phyloP scores from a whole-genome alignment of 2,329 filamentous ascomycete species.

The Penicillium hordei region DNA sequence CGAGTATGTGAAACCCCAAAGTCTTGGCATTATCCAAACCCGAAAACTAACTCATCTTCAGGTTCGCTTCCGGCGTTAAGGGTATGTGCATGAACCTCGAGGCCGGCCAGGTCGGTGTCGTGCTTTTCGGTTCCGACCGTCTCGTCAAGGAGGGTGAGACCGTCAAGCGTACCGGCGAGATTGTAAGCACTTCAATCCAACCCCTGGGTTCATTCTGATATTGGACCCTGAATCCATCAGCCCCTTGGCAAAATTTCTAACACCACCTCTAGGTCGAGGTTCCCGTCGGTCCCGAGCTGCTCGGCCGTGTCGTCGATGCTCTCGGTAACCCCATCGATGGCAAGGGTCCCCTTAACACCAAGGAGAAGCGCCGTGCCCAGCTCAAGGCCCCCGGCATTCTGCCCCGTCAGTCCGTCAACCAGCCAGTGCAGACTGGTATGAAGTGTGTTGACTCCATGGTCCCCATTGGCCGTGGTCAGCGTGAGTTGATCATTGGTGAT shows the following conservation, averaged over 20 bases:
- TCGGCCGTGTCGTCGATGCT: conserved; percentile 97
- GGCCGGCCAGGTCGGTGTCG: conserved; percentile 99
- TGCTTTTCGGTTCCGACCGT: conserved; percentile 99
- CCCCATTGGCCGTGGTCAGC: conserved; percentile 98
- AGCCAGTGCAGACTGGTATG: conserved; percentile 98
- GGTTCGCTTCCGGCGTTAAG: conserved; percentile 99
- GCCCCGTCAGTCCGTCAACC: conserved; percentile 92
- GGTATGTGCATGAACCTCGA: conserved; percentile 99
- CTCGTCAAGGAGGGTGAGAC: conserved; percentile 99
- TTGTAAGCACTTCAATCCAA: conserved; percentile 64
- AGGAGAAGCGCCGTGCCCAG: conserved; percentile 91
- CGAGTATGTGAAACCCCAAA: conserved; percentile 68
- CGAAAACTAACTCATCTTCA: conserved; percentile 44
- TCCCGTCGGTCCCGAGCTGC: conserved; percentile 85
- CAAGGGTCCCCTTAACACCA: conserved; percentile 95
- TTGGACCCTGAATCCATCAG: background rate
- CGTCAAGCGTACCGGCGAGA: conserved; percentile 99
- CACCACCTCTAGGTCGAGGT: conserved; percentile 74
- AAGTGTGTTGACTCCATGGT: conserved; percentile 99
- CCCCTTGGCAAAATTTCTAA: conserved; percentile 15
- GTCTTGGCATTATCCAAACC: conserved; percentile 18
- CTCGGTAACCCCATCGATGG: conserved; percentile 99
- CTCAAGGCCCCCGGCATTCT: conserved; percentile 99
- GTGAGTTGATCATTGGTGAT: conserved; percentile 99
- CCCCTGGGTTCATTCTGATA: conserved; percentile 6